Percentiles rank a stretch among this genome's conserved stretches.
Evolutionary conservation across 1,139 yeast species (phyloP).

Genomic region (Taphrina confusa): DNA sequence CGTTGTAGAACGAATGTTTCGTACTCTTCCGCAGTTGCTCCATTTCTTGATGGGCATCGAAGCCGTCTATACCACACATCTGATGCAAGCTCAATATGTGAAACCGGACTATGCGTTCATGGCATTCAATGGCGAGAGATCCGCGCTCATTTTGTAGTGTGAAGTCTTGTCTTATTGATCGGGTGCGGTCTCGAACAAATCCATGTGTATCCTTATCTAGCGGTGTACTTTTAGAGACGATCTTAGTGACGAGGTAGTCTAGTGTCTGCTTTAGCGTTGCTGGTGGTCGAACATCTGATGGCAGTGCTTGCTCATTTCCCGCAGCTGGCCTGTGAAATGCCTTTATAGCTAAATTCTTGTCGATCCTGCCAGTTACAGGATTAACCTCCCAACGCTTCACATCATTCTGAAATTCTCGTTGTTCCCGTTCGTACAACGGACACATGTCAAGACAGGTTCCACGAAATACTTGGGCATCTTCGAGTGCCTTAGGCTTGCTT

Average conservation of each 20-base stretch:
- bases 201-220: constrained; percentile 74
- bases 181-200: constrained; percentile 97
- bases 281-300: constrained; percentile 97
- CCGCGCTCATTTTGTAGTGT: constrained; percentile 94
- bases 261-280: constrained; percentile 53
- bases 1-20: too few species aligned
- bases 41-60: constrained; percentile 90
- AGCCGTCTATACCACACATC: constrained; percentile 78
- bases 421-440: constrained; percentile 85
- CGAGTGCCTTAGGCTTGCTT: constrained; percentile 73
- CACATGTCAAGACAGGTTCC: constrained; percentile 96
- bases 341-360: constrained; percentile 70
- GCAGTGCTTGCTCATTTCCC: constrained; percentile 96
- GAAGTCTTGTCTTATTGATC: constrained; percentile 95
- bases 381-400: constrained; percentile 79
- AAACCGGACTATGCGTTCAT: constrained; percentile 85
- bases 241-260: constrained; percentile 37
- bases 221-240: constrained; percentile 31
- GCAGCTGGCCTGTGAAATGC: constrained; percentile 98
- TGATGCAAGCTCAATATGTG: constrained; percentile 80
- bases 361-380: constrained; percentile 58
- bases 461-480: constrained; percentile 80
- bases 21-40: constrained; percentile 79
- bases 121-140: constrained; percentile 89
- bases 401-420: constrained; percentile 85